These are phyloP conservation scores for Acacia acuminata DNA, from an alignment of 306 rosid genomes.

Conservation along the genomic window DNA sequence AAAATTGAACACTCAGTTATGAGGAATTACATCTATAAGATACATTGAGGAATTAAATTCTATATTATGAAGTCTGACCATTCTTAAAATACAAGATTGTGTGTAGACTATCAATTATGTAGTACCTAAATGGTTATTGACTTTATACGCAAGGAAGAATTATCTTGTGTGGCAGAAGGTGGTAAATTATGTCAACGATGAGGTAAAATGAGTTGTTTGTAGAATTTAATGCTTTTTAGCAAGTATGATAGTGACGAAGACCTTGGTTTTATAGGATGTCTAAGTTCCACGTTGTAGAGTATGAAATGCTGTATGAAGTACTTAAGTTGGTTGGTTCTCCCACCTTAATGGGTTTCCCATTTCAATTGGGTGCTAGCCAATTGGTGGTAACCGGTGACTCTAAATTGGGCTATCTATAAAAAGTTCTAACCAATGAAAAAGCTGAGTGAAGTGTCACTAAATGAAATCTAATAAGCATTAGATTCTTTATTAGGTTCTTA, in stretches of 20 bases:
- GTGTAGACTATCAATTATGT: neutral
- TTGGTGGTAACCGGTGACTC: neutral
- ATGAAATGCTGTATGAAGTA: neutral
- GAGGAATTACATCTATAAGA: constrained; percentile 11
- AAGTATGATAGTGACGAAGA: neutral
- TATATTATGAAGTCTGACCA: constrained; percentile 18
- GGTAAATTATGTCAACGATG: neutral
- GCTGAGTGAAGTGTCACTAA: too few relatives aligned
- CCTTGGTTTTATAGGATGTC: neutral
- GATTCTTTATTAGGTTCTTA: neutral
- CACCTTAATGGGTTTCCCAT: neutral
- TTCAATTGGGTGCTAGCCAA: neutral
- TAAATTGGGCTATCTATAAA: too few relatives aligned
- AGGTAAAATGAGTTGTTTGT: neutral
- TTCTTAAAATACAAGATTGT: neutral
- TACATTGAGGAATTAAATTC: constrained; percentile 16
- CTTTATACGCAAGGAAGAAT: neutral
- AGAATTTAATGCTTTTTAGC: neutral
- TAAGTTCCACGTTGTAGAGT: neutral
- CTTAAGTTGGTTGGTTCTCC: neutral
- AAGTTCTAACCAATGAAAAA: too few relatives aligned
- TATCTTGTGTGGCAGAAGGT: neutral
- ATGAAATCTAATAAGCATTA: too few relatives aligned
- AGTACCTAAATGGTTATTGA: constrained; percentile 9
- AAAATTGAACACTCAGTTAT: constrained; percentile 15